A percentile compares a stretch with the other conserved stretches of the same genome.
Evolutionary conservation across 2,329 filamentous ascomycete species (phyloP).

Genomic region (Stachybotrys chlorohalonatus): DNA sequence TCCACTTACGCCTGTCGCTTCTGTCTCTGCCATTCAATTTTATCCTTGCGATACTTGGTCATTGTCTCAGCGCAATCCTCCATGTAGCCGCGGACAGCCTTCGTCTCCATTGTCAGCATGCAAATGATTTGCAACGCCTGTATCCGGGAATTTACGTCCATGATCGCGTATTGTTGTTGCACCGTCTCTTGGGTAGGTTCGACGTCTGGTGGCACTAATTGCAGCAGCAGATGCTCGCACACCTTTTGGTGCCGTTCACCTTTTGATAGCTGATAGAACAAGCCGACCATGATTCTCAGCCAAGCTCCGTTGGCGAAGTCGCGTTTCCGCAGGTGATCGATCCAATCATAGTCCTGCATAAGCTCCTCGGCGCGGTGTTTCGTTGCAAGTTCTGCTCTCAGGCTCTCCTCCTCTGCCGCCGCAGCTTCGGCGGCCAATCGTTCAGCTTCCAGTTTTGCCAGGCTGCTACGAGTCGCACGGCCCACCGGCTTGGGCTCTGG

Average conservation of each 20-base stretch:
- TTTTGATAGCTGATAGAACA: slow-evolving; percentile 77
- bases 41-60: slow-evolving; percentile 91
- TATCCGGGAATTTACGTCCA: slow-evolving; percentile 78
- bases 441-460: slow-evolving; percentile 73
- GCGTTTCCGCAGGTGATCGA: slow-evolving; percentile 71
- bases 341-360: slow-evolving; percentile 69
- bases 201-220: slow-evolving; percentile 70
- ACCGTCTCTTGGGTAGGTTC: slow-evolving; percentile 72
- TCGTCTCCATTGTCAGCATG: slow-evolving; percentile 78
- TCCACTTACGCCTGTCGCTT: slow-evolving; percentile 54
- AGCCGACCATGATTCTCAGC: slow-evolving; percentile 80
- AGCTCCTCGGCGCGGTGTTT: slow-evolving; percentile 69
- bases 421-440: slow-evolving; percentile 52
- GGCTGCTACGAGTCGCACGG: slow-evolving; percentile 75
- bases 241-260: slow-evolving; percentile 57
- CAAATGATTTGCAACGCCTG: slow-evolving; percentile 77
- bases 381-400: slow-evolving; percentile 37
- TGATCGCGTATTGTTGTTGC: slow-evolving; percentile 57
- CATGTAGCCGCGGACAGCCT: slow-evolving; percentile 78
- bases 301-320: slow-evolving; percentile 85
- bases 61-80: slow-evolving; percentile 89
- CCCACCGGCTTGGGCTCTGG: slow-evolving; percentile 57
- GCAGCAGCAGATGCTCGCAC: slow-evolving; percentile 70
- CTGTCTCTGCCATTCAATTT: slow-evolving; percentile 82
- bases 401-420: slow-evolving; percentile 40